Conservation (phyloP, 2,329 filamentous ascomycete species). For the Cladosporium sp. region DNA sequence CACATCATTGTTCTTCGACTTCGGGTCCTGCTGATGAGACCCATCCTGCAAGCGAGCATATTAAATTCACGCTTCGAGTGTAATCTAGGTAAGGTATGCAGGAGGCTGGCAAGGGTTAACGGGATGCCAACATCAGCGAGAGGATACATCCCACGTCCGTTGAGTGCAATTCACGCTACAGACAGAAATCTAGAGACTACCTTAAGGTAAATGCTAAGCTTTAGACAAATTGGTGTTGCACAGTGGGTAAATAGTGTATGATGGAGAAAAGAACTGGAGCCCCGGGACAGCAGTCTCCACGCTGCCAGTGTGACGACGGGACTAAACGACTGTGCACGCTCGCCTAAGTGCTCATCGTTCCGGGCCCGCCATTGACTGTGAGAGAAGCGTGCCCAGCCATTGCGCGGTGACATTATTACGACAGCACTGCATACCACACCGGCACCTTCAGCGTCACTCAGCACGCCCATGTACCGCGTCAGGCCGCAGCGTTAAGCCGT, state of each 20-base stretch:
- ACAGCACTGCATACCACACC: not conserved
- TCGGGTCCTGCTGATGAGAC: not conserved
- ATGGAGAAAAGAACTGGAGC: not conserved
- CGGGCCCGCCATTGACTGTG: not conserved
- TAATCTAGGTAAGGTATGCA: not conserved
- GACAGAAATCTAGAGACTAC: not conserved
- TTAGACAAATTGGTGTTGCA: not conserved
- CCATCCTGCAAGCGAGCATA: not conserved
- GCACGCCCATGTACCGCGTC: not conserved
- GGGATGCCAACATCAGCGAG: not conserved
- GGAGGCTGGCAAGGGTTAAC: not conserved
- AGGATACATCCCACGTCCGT: not conserved
- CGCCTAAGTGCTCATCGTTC: not conserved
- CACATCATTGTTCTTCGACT: not conserved
- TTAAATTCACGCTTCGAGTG: not conserved
- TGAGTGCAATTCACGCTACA: not conserved
- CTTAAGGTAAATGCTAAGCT: not conserved
- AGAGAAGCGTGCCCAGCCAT: conserved; percentile 1
- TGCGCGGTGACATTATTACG: not conserved
- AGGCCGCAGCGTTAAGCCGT: not conserved
- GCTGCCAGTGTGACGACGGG: not conserved
- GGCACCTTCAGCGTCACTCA: not conserved
- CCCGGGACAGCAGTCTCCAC: not conserved
- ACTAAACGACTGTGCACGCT: not conserved
- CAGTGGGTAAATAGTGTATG: not conserved